Base-by-base conservation (phyloP, 2,329 filamentous ascomycete genomes). In the Phialophora verrucosa region DNA sequence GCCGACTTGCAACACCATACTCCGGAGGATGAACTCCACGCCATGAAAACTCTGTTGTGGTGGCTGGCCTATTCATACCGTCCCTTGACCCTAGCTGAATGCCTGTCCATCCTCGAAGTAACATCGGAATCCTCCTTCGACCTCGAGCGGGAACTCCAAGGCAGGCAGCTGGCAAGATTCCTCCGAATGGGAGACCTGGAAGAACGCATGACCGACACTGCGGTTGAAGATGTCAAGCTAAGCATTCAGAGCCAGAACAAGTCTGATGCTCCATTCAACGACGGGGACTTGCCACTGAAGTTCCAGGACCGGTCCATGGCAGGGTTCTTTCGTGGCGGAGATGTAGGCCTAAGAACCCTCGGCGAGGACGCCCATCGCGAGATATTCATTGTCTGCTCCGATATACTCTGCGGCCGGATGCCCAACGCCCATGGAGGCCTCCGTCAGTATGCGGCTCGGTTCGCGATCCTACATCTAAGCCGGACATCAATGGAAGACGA, bases 221-320 rank as follows among this genome's bases (percentile, higher is more conserved):
- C 59, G 47, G 20, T 29, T 10, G 35, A 62, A 42, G 27, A 31
- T 25, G 17, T 32, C 27, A 53, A 32, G 29, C 17, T 42, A n/a
- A 27, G 20, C 11, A 11, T 42, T 11, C 17, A 32, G 23, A 53
- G 3, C 27, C n/a, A 53, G 47, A 62, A 44, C 59, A 38, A 53
- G 20, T 14, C 20, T 0, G 59, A 62, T n/a, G 49, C 44, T 10
- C 20, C 44, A 17, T 54, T 51, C 49, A 38, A 62, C 42, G 59
- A 62, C 27, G 49, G 44, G 2, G 47, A 62, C 23, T 31, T 62
- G 44, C 59, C 59, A 4, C 47, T 62, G 11, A 53, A 54, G 20
- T 62, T 62, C 12, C 59, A 62, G 49, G 59, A 62, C 20, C 59
- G 59, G 3, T 53, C 59, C 25, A 62, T 62, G 59, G 23, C 25